A percentile compares a stretch with the other conserved stretches of the same genome.
Evolutionary conservation across 106 monocot genomes (phyloP).

Genomic region (Cymbidium sinense): DNA sequence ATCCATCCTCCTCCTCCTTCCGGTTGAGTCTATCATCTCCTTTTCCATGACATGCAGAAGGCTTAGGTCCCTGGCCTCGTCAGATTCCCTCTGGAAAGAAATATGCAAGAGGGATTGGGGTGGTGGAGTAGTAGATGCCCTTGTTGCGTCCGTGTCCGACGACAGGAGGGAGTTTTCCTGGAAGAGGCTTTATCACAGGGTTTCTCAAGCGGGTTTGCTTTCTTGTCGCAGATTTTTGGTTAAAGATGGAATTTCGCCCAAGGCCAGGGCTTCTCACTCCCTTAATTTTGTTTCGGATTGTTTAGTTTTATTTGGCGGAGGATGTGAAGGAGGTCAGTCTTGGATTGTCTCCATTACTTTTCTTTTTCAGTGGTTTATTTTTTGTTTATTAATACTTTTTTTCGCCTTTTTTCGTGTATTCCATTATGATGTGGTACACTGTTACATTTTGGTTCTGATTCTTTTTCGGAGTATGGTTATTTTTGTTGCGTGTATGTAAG

Average conservation of each 20-base stretch:
- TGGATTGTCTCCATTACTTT: background rate
- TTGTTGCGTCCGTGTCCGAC: constrained; percentile 17
- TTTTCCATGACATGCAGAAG: constrained; percentile 72
- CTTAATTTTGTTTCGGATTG: constrained; percentile 72
- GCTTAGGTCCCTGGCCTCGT: constrained; percentile 43
- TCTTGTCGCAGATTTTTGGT: constrained; percentile 32
- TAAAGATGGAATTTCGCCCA: constrained; percentile 43
- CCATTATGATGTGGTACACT: no score
- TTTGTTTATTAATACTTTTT: no score
- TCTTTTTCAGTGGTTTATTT: background rate
- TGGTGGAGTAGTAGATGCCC: constrained; percentile 21
- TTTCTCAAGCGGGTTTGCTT: constrained; percentile 44
- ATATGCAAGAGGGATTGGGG: constrained; percentile 79
- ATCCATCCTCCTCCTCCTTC: constrained; percentile 76
- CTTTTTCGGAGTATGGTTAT: no score
- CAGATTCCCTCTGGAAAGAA: constrained; percentile 58
- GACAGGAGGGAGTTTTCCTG: constrained; percentile 29
- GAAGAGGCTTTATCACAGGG: constrained; percentile 53
- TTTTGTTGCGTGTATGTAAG: no score
- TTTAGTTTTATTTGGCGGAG: constrained; percentile 81
- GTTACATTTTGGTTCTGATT: no score
- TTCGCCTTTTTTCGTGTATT: no score
- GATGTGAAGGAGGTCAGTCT: constrained; percentile 75
- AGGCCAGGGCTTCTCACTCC: constrained; percentile 76
- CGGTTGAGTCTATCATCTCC: constrained; percentile 57